A percentile compares a stretch with the other conserved stretches of the same genome.
phyloP scores from a whole-genome alignment of 2,329 filamentous ascomycete species.

The Blumeriella jaapii region DNA sequence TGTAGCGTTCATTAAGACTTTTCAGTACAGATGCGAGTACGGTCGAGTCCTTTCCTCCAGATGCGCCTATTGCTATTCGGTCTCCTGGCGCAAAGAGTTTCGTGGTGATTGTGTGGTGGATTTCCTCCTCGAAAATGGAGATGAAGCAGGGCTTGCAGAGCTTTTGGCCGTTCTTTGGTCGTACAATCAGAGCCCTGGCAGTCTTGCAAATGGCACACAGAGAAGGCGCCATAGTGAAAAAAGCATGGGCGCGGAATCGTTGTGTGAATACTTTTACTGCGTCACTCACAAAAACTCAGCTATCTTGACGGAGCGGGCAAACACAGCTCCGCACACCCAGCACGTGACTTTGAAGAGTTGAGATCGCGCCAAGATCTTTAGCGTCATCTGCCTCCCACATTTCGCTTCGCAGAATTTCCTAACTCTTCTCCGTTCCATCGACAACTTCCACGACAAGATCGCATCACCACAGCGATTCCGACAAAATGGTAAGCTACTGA shows the following conservation, averaged over 20 bases:
- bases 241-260: background rate
- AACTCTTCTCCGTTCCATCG: conserved; percentile 5
- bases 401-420: conserved; percentile 1
- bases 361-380: conserved; percentile 8
- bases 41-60: conserved; percentile 94
- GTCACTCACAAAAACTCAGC: no score
- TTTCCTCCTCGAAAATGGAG: conserved; percentile 76
- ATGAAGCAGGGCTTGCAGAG: conserved; percentile 88
- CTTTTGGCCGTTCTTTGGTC: conserved; percentile 90
- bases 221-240: conserved; percentile 51
- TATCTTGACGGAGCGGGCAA: no score
- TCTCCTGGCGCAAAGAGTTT: conserved; percentile 77
- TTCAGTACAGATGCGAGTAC: conserved; percentile 91
- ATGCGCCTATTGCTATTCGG: conserved; percentile 85
- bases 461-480: conserved; percentile 22
- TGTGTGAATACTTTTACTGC: background rate
- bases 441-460: conserved; percentile 11
- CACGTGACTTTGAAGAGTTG: conserved; percentile 2
- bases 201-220: conserved; percentile 66
- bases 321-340: no score
- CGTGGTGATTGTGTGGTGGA: conserved; percentile 81
- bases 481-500: conserved; percentile 51
- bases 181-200: conserved; percentile 75
- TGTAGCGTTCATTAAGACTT: conserved; percentile 80
- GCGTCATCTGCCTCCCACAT: conserved; percentile 5